Conservation (phyloP, 1,284 basidiomycete species). For the Tylopilus sp. region DNA sequence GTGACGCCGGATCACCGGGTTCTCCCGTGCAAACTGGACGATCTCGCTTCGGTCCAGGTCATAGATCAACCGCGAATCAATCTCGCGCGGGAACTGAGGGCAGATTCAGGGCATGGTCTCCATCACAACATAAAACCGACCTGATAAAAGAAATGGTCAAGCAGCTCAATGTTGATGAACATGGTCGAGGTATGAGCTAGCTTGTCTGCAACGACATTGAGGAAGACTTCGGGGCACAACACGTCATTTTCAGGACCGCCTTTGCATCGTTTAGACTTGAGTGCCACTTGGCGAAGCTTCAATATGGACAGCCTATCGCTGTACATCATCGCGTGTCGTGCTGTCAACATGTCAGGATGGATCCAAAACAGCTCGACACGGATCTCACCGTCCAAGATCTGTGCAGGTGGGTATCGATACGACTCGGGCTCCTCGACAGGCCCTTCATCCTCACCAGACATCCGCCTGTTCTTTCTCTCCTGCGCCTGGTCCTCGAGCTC, state of each 20-base stretch:
- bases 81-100: constrained; percentile 92
- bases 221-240: constrained; percentile 97
- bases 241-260: constrained; percentile 87
- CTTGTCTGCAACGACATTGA: constrained; percentile 97
- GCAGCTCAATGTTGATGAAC: constrained; percentile 98
- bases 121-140: constrained; percentile 54
- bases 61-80: constrained; percentile 94
- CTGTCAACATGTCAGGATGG: constrained; percentile 53
- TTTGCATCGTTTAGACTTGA: constrained; percentile 91
- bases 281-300: constrained; percentile 84
- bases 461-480: constrained; percentile 68
- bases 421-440: constrained; percentile 66
- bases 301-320: constrained; percentile 86
- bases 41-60: constrained; percentile 92
- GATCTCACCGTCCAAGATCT: constrained; percentile 83
- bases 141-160: constrained; percentile 99
- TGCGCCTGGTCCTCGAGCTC: constrained; percentile 86
- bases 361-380: constrained; percentile 5
- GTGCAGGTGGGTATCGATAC: constrained; percentile 93
- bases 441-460: constrained; percentile 50
- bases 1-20: constrained; percentile 87
- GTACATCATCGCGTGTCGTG: constrained; percentile 92
- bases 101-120: constrained; percentile 3
- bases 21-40: constrained; percentile 92
- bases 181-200: constrained; percentile 96